Base-by-base conservation (phyloP, 2,329 filamentous ascomycete species). In the Teratosphaeria epicoccoides region DNA sequence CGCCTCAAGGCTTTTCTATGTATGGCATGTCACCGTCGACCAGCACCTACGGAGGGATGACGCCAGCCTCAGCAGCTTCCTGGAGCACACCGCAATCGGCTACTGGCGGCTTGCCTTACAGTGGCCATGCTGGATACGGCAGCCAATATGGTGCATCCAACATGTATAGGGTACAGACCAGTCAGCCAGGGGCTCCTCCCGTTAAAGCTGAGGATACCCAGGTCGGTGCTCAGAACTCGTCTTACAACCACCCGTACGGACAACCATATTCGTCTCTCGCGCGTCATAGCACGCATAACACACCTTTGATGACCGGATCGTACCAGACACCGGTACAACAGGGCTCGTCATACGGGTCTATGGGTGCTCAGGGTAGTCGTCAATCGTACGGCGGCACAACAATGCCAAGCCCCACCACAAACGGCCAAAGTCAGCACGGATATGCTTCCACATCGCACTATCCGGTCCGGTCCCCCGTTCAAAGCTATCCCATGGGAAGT, bases 401-500 rank as follows among this genome's bases (percentile, higher is more conserved):
- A 46, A 53, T 60, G 49, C 54, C 54, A 49, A 63, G 63, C 52
- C 58, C 59, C 9, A 51, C 63, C 3, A 52, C 58, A n/a, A 61
- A 62, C 46, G 56, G 55, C n/a, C 63, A 58, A 43, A 26, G 55
- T 6, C 61, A 60, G 46, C 57, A 57, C 20, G 57, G 57, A 28
- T 65, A 66, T 51, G 52, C 59, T 23, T 57, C 54, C 28, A 50
- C 62, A 1, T 47, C 56, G 46, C 52, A 55, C 14, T 66, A 66
- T 49, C 58, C 62, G 11, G 61, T 66, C 4, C 59, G 63, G 10
- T 66, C 63, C 23, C 63, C 63, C 2, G 55, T 57, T 0, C 63
- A 64, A 46, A 57, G 52, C 37, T 65, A 65, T 44, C 56, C 61
- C 9, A 57, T 64, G 47, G 54, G 58, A 26, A 63, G 63, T 45